phyloP scores from a whole-genome alignment of 2,329 filamentous ascomycete genomes.

The Myriosclerotinia curreyana region DNA sequence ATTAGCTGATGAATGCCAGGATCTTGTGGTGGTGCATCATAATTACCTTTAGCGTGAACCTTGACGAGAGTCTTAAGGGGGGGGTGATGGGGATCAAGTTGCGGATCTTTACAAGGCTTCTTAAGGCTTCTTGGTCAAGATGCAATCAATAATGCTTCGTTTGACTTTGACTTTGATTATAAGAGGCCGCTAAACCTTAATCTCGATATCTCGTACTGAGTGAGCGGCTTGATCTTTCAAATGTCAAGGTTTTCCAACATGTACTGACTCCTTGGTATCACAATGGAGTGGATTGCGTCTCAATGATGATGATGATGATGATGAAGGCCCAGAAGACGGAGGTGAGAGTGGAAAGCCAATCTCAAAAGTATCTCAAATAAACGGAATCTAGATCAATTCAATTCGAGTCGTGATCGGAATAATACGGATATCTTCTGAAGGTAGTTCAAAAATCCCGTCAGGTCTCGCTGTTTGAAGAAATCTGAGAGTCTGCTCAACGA shows the following conservation, averaged over 20 bases:
- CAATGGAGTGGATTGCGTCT: background rate
- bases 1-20: conserved; percentile 15
- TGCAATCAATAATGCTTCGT: too few relatives aligned
- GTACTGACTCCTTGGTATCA: background rate
- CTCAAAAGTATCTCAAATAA: conserved; percentile 6
- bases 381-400: background rate
- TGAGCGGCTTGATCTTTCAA: background rate
- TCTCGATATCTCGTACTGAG: background rate
- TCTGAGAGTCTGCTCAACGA: background rate
- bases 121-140: too few relatives aligned
- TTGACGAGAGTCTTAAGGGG: background rate
- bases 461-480: background rate
- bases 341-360: background rate
- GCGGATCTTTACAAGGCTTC: conserved; percentile 12
- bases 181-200: too few relatives aligned
- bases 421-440: background rate
- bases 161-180: too few relatives aligned
- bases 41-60: background rate
- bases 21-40: background rate
- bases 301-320: background rate
- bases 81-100: background rate
- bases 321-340: background rate
- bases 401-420: background rate
- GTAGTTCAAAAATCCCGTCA: background rate
- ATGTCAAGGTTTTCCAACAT: too few relatives aligned